A percentile compares a stretch with the other conserved stretches of the same genome.
Evolutionary conservation across 177 flowering plant species (phyloP).

Genomic region (Tripterygium wilfordii): DNA sequence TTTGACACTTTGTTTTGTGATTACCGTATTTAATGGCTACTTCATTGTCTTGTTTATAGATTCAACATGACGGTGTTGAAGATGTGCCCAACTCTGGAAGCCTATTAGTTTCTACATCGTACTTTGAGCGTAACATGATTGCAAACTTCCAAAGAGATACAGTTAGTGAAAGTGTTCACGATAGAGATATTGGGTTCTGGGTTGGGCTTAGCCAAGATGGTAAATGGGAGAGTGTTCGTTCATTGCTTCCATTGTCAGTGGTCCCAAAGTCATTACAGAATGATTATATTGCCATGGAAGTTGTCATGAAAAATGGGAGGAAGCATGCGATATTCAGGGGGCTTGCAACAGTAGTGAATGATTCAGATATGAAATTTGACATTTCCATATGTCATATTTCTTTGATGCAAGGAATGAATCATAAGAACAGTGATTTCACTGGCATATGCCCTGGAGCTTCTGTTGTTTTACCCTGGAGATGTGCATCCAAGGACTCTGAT

Average conservation of each 20-base stretch:
- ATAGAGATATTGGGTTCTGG: conserved; percentile 72
- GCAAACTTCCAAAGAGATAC: conserved; percentile 40
- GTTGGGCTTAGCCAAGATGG: conserved; percentile 64
- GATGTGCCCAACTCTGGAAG: conserved; percentile 32
- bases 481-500: conserved; percentile 49
- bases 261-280: conserved; percentile 57
- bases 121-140: conserved; percentile 65
- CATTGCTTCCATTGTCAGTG: conserved; percentile 78
- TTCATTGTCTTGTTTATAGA: conserved; percentile 22
- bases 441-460: conserved; percentile 66
- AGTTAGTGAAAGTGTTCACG: conserved; percentile 26
- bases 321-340: conserved; percentile 84
- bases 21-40: background rate
- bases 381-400: conserved; percentile 44
- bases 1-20: background rate
- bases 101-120: conserved; percentile 62
- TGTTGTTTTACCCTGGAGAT: conserved; percentile 78
- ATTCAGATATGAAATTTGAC: conserved; percentile 68
- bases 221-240: conserved; percentile 73
- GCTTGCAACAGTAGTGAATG: conserved; percentile 76
- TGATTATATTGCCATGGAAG: conserved; percentile 73
- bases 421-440: conserved; percentile 21
- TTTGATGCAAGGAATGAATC: conserved; percentile 16
- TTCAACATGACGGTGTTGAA: conserved; percentile 35
- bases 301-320: conserved; percentile 78